phyloP scores from a whole-genome alignment of 2,329 filamentous ascomycete genomes.

The Diplodia sapinea region DNA sequence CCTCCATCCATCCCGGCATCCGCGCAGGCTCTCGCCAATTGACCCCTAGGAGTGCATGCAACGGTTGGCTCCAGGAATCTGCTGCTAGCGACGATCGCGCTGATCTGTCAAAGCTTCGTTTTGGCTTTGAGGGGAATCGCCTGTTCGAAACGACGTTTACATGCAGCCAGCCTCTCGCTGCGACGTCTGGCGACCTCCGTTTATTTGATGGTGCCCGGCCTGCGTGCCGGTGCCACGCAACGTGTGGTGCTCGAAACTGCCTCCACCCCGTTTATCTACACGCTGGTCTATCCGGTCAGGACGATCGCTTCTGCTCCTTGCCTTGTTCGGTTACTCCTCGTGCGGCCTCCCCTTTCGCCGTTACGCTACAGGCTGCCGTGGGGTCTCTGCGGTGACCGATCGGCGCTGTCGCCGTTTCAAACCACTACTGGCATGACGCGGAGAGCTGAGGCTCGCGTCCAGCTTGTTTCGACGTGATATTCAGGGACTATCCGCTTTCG shows the following conservation, averaged over 20 bases:
- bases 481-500: background rate
- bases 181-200: background rate
- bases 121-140: background rate
- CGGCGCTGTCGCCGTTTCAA: background rate
- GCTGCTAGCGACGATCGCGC: background rate
- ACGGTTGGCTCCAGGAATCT: background rate
- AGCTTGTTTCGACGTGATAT: background rate
- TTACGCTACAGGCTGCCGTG: background rate
- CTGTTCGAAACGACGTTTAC: background rate
- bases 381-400: background rate
- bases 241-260: background rate
- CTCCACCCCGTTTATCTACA: background rate
- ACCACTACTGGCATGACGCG: background rate
- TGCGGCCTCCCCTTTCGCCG: background rate
- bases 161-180: background rate
- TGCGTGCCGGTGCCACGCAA: background rate
- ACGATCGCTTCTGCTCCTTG: background rate
- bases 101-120: background rate
- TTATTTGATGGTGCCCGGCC: background rate
- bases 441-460: background rate
- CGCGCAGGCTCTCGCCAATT: background rate
- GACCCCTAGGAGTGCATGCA: background rate
- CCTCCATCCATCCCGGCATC: background rate
- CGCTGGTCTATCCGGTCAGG: background rate
- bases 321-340: background rate